Conservation (phyloP, 139 green algal species). For the Coelastrella sp. region DNA sequence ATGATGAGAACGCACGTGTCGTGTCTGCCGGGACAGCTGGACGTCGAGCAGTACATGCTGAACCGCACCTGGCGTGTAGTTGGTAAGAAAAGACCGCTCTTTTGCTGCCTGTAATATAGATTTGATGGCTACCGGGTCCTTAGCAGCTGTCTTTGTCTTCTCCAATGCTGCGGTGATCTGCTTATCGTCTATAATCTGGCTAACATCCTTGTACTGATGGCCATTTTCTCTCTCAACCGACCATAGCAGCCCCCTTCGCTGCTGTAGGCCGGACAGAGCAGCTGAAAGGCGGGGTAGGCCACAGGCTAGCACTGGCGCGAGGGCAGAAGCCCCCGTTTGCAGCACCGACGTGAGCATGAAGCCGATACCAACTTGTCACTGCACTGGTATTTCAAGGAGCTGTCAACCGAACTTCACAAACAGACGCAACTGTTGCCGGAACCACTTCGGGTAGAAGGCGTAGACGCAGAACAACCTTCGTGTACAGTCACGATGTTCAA, state of each 20-base stretch:
- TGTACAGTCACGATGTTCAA: no score
- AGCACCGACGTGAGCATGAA: not conserved
- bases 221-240: slow-evolving; percentile 65
- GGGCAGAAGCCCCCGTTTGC: not conserved
- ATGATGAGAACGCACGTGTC: not conserved
- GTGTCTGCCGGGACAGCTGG: not conserved
- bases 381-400: not conserved
- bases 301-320: not conserved
- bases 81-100: slow-evolving; percentile 70
- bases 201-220: slow-evolving; percentile 52
- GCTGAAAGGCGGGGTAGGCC: not conserved
- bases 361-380: not conserved
- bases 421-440: not conserved
- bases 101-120: slow-evolving; percentile 70
- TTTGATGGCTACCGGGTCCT: slow-evolving; percentile 57
- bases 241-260: slow-evolving; percentile 58
- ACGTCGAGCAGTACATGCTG: not conserved
- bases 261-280: slow-evolving; percentile 3
- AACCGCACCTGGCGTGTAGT: slow-evolving; percentile 58
- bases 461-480: no score
- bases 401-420: not conserved
- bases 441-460: not conserved
- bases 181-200: slow-evolving; percentile 65
- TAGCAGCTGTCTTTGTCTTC: slow-evolving; percentile 57
- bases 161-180: slow-evolving; percentile 62